Percentiles rank a stretch among this genome's conserved stretches.
These are phyloP conservation scores for Agrocybe pediades DNA, from an alignment of 768 basidiomycete species.

Conservation along the genomic window DNA sequence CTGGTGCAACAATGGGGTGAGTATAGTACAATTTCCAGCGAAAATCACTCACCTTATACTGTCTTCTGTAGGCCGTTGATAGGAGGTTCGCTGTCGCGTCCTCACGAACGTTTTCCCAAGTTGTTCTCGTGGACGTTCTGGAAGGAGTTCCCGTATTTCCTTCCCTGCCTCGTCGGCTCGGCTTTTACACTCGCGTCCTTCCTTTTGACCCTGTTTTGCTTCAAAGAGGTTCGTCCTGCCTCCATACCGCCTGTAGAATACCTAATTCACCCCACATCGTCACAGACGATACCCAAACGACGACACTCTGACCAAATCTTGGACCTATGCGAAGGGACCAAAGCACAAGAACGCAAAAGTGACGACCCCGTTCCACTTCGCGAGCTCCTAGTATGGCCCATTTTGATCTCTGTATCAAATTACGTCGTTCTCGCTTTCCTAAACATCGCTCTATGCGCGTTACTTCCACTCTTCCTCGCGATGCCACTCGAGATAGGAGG, in stretches of 20 bases:
- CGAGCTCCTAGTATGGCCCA: slow-evolving; percentile 48
- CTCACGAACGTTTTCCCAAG: slow-evolving; percentile 65
- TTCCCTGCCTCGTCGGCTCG: slow-evolving; percentile 56
- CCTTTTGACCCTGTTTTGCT: slow-evolving; percentile 33
- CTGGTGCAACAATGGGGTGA: slow-evolving; percentile 45
- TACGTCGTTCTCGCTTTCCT: slow-evolving; percentile 68
- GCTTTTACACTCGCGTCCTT: slow-evolving; percentile 35
- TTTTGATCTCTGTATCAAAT: slow-evolving; percentile 68
- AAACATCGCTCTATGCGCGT: slow-evolving; percentile 52
- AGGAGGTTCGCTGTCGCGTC: slow-evolving; percentile 67
- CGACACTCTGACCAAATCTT: slow-evolving; percentile 12
- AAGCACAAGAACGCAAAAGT: slow-evolving; percentile 12
- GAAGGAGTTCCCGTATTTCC: slow-evolving; percentile 73
- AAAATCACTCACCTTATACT: slow-evolving; percentile 17
- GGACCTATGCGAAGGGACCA: slow-evolving; percentile 15
- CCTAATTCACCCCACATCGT: neutral
- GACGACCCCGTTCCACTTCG: slow-evolving; percentile 43
- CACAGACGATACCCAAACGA: slow-evolving; percentile 30
- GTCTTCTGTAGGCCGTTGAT: slow-evolving; percentile 57
- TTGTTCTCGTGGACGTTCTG: slow-evolving; percentile 59
- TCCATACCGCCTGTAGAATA: neutral
- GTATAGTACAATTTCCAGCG: slow-evolving; percentile 32
- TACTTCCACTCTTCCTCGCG: slow-evolving; percentile 70
- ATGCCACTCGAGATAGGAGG: slow-evolving; percentile 71
- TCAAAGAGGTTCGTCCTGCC: slow-evolving; percentile 42